Evolutionary conservation across 2,329 filamentous ascomycete species (phyloP).

Genomic region (Alternaria gaisen): DNA sequence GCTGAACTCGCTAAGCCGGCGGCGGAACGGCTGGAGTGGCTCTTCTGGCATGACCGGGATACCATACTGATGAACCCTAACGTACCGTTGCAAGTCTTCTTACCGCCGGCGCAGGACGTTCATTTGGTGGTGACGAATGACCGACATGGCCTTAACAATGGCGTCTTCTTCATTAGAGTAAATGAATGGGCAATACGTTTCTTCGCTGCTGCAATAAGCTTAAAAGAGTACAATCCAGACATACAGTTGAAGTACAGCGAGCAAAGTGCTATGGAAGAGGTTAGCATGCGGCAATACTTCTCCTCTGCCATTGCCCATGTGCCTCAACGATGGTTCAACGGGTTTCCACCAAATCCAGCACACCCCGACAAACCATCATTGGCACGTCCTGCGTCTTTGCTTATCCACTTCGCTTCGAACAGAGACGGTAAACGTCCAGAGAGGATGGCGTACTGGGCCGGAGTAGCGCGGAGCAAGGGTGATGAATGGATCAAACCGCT

Average conservation of each 20-base stretch:
- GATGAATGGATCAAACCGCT: neutral
- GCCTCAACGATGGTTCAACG: constrained; percentile 15
- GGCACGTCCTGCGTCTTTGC: constrained; percentile 4
- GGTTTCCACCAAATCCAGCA: neutral
- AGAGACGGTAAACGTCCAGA: constrained; percentile 13
- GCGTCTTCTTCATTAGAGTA: constrained; percentile 54
- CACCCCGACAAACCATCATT: neutral
- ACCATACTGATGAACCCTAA: constrained; percentile 12
- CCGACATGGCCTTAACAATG: constrained; percentile 55
- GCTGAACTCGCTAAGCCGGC: constrained; percentile 9
- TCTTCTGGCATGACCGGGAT: constrained; percentile 15
- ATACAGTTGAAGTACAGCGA: constrained; percentile 12
- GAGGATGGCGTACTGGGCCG: constrained; percentile 12
- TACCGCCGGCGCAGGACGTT: neutral
- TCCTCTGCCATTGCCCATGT: constrained; percentile 2
- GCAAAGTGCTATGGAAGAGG: constrained; percentile 13
- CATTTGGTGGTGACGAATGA: constrained; percentile 52
- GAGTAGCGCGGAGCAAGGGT: neutral
- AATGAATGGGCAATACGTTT: constrained; percentile 50
- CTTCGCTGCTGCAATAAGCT: constrained; percentile 43
- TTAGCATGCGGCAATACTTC: neutral
- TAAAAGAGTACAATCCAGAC: constrained; percentile 7
- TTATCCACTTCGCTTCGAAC: constrained; percentile 13
- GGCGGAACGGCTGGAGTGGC: constrained; percentile 3
- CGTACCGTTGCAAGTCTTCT: constrained; percentile 8